These are phyloP conservation scores for Hyaloperonospora brassicae DNA, from an alignment of 352 stramenopile species.

Conservation along the genomic window DNA sequence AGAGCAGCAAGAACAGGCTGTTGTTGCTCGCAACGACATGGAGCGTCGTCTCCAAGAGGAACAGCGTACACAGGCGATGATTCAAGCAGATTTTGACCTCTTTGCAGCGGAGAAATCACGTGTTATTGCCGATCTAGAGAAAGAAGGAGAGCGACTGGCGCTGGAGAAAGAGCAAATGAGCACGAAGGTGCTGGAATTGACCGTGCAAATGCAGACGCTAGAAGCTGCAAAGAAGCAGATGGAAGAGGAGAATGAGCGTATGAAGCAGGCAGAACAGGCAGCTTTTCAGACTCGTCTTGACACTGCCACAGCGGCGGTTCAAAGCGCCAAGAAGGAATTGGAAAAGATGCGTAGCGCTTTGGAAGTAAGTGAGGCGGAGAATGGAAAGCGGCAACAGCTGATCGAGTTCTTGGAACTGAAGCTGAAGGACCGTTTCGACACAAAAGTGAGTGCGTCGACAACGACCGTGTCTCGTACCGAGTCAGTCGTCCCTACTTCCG, in stretches of 20 bases:
- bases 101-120: conserved; percentile 22
- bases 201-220: conserved; percentile 17
- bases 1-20: conserved; percentile 11
- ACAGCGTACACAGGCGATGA: conserved; percentile 21
- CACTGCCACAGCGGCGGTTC: conserved; percentile 5
- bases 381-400: conserved; percentile 16
- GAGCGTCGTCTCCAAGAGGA: conserved; percentile 25
- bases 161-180: conserved; percentile 11
- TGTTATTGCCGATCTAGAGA: conserved; percentile 21
- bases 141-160: conserved; percentile 10
- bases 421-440: neutral
- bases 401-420: conserved; percentile 19
- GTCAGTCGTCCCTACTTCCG: neutral
- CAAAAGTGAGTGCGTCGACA: no score
- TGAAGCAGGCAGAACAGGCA: conserved; percentile 18
- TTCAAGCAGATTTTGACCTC: conserved; percentile 36
- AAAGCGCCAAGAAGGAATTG: conserved; percentile 11
- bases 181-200: conserved; percentile 15
- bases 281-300: conserved; percentile 20
- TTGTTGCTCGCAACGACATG: conserved; percentile 8
- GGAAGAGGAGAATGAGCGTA: conserved; percentile 12
- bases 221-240: conserved; percentile 22
- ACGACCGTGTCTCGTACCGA: neutral
- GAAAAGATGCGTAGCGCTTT: conserved; percentile 15
- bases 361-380: conserved; percentile 21